Percentiles rank a stretch among this genome's conserved stretches.
phyloP scores from a whole-genome alignment of 2,329 filamentous ascomycete genomes.

The Penicillium concentricum region DNA sequence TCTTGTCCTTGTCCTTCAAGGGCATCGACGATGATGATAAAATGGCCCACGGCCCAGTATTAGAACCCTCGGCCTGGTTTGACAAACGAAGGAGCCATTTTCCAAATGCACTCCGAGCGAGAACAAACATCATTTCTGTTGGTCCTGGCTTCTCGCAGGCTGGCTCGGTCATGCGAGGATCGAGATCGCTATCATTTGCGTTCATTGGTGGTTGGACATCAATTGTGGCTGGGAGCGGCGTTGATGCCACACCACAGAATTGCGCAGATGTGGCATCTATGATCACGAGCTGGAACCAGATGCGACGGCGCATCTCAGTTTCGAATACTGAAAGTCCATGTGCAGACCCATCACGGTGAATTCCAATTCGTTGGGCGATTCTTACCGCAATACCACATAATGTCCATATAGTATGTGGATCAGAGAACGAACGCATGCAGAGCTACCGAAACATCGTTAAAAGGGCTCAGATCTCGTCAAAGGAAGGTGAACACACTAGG shows the following conservation, averaged over 20 bases:
- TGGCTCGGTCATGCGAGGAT: conserved; percentile 44
- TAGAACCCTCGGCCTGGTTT: conserved; percentile 9
- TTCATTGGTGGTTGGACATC: conserved; percentile 43
- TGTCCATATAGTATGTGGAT: conserved; percentile 53
- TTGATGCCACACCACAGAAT: conserved; percentile 20
- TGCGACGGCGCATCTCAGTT: conserved; percentile 38
- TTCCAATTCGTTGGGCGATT: conserved; percentile 50
- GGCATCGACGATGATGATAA: conserved; percentile 20
- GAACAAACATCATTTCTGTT: conserved; percentile 48
- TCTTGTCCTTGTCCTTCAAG: conserved; percentile 22
- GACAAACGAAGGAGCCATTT: conserved; percentile 27
- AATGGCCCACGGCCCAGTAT: conserved; percentile 22
- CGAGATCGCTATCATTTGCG: conserved; percentile 41
- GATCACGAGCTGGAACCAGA: conserved; percentile 31
- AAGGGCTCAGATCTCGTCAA: background rate
- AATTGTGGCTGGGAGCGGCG: conserved; percentile 9
- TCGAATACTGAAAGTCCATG: conserved; percentile 50
- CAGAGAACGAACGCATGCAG: conserved; percentile 40
- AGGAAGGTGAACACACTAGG: conserved; percentile 30
- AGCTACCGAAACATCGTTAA: conserved; percentile 13
- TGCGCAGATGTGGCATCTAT: conserved; percentile 27
- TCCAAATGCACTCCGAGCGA: conserved; percentile 36
- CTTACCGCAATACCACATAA: conserved; percentile 49
- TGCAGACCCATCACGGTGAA: conserved; percentile 49
- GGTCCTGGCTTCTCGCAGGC: conserved; percentile 43